Conservation (phyloP, 768 basidiomycete species). For the Boletus rubropictus region DNA sequence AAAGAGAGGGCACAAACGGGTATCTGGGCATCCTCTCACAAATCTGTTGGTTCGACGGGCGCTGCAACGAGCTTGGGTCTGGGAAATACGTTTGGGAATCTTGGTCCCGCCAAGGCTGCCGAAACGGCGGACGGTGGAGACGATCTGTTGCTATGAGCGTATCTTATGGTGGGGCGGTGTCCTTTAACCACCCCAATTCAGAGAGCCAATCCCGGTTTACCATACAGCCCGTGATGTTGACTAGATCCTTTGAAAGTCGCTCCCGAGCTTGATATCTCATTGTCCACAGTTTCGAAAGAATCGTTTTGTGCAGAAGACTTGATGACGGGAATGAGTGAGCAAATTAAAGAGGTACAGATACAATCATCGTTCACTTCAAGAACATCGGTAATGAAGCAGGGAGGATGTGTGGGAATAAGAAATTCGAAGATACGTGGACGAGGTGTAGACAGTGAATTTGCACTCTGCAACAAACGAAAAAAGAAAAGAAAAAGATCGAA, state of each 20-base stretch:
- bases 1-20: slow-evolving; percentile 78
- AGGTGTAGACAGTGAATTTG: slow-evolving; percentile 1
- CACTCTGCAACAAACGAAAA: background rate
- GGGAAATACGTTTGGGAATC: slow-evolving; percentile 31
- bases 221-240: background rate
- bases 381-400: slow-evolving; percentile 21
- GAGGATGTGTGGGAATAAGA: slow-evolving; percentile 19
- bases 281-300: slow-evolving; percentile 16
- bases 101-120: slow-evolving; percentile 23
- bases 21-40: slow-evolving; percentile 57
- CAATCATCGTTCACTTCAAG: slow-evolving; percentile 35
- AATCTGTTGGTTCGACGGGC: slow-evolving; percentile 9
- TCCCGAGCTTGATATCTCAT: slow-evolving; percentile 3
- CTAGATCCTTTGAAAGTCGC: background rate
- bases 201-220: slow-evolving; percentile 2
- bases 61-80: slow-evolving; percentile 9
- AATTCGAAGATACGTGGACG: slow-evolving; percentile 2
- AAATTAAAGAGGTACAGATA: slow-evolving; percentile 35
- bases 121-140: slow-evolving; percentile 31
- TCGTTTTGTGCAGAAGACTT: slow-evolving; percentile 19
- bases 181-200: slow-evolving; percentile 6
- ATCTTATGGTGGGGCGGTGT: background rate
- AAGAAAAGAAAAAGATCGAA: slow-evolving; percentile 2
- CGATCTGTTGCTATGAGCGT: slow-evolving; percentile 38
- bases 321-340: slow-evolving; percentile 21